These are phyloP conservation scores for Mycosphaerella arachidis DNA, from an alignment of 2,329 filamentous ascomycete genomes.

Conservation along the genomic window DNA sequence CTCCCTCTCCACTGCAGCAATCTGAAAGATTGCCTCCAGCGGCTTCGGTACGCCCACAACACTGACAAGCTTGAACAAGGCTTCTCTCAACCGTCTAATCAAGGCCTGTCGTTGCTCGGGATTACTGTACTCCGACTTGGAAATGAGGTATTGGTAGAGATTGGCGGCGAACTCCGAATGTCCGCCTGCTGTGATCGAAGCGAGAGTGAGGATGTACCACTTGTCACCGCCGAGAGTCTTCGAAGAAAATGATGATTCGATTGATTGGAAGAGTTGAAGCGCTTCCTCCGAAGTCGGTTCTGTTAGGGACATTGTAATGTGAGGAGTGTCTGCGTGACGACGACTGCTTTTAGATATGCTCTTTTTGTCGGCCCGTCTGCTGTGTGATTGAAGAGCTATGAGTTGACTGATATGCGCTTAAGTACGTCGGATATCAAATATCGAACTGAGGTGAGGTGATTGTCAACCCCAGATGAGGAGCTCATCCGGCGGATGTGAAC, in stretches of 20 bases:
- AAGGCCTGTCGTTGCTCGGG: conserved; percentile 44
- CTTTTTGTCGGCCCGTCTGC: no score
- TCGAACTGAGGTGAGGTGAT: background rate
- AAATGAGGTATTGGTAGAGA: conserved; percentile 54
- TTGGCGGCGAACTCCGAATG: conserved; percentile 50
- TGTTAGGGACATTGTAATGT: conserved; percentile 19
- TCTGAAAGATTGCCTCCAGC: conserved; percentile 56
- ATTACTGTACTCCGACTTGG: conserved; percentile 44
- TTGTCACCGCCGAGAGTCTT: conserved; percentile 40
- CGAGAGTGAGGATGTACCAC: conserved; percentile 39
- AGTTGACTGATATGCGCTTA: no score
- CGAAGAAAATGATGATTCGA: conserved; percentile 44
- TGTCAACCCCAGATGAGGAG: background rate
- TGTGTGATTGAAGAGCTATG: no score
- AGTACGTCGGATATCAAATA: no score
- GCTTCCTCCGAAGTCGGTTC: conserved; percentile 40
- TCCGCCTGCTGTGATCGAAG: conserved; percentile 47
- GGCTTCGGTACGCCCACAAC: conserved; percentile 61
- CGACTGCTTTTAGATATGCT: no score
- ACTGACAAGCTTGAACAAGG: conserved; percentile 54
- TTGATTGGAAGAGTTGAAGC: conserved; percentile 37
- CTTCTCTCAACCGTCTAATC: conserved; percentile 53
- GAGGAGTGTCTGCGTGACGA: no score
- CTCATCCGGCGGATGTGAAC: background rate
- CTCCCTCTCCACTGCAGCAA: conserved; percentile 47